Base-by-base conservation (phyloP, 2,329 filamentous ascomycete genomes). In the Ascochyta fabae region DNA sequence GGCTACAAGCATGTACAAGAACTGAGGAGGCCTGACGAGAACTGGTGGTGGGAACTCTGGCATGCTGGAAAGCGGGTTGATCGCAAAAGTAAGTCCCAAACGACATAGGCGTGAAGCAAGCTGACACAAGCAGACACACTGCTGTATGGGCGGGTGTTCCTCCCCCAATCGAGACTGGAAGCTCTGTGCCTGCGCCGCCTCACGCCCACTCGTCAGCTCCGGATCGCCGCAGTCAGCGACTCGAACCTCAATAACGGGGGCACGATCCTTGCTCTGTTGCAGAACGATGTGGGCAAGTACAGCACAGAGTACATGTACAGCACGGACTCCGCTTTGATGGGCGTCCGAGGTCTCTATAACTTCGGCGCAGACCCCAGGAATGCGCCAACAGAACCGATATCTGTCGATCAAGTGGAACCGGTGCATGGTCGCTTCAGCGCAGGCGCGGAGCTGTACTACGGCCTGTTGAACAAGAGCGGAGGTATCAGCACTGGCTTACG, bases 391-490 rank as follows among this genome's bases (percentile, higher is more conserved):
- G 57, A 65, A 47, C 66, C 68, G 15, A 59, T 57, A 33, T 56
- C 60, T 31, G 59, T 60, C 43, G 62, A 69, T 40, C 60, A 71
- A 43, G 53, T 64, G 48, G 74, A 89, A 70, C 85, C 83, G 64
- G 86, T 88, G 55, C 89, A 87, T 78, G 93, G 90, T 8, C 87
- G 94, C 19, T 92, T 98, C 73, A 96, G 91, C 69, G 91, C 91
- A 3, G 95, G 95, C 33, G 94, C 88, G 51, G 95, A 99, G 76
- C 82, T 96, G 33, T 99, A 98, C 79, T 99, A 99, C 79, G 95
- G 94, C 22, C 89, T 93, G 0, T 79, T 97, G 56, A 98, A 97
- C 74, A 97, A 97, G 72, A 92, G 92, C 22, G 91, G 94, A 44
- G 95, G 95, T 42, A 86, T 97, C 72, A 96, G 92, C 60, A 86